These are phyloP conservation scores for Colletotrichum lupini DNA, from an alignment of 2,329 filamentous ascomycete species.

Conservation along the genomic window DNA sequence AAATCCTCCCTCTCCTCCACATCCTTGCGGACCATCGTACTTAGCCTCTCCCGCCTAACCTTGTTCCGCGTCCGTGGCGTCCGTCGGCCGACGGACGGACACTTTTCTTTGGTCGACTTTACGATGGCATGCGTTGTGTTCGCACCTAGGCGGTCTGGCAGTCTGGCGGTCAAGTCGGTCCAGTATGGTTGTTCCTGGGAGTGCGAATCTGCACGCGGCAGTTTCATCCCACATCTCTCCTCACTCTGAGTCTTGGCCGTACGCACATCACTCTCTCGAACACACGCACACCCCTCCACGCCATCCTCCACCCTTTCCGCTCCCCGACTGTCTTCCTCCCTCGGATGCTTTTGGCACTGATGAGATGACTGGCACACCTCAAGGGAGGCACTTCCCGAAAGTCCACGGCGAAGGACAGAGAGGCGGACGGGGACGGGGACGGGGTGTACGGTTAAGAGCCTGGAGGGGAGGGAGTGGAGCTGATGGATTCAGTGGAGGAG, in stretches of 20 bases:
- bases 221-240: background rate
- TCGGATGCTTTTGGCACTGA: conserved; percentile 1
- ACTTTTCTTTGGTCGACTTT: background rate
- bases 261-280: too few relatives aligned
- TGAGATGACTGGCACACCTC: background rate
- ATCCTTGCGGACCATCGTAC: too few relatives aligned
- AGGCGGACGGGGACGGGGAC: background rate
- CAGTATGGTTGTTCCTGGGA: background rate
- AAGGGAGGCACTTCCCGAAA: background rate
- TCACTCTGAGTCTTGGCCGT: background rate
- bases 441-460: background rate
- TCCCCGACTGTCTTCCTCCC: background rate
- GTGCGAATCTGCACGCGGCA: background rate
- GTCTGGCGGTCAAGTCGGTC: background rate
- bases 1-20: background rate
- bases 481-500: background rate
- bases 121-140: conserved; percentile 7
- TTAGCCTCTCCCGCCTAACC: conserved; percentile 23
- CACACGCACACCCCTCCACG: background rate
- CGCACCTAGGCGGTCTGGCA: too few relatives aligned
- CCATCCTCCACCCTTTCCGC: background rate
- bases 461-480: background rate
- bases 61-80: conserved; percentile 22
- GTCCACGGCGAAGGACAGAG: background rate
- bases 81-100: conserved; percentile 26